A percentile compares a stretch with the other conserved stretches of the same genome.
Evolutionary conservation across 345 rosid species (phyloP).

Genomic region (Camelina hispida): DNA sequence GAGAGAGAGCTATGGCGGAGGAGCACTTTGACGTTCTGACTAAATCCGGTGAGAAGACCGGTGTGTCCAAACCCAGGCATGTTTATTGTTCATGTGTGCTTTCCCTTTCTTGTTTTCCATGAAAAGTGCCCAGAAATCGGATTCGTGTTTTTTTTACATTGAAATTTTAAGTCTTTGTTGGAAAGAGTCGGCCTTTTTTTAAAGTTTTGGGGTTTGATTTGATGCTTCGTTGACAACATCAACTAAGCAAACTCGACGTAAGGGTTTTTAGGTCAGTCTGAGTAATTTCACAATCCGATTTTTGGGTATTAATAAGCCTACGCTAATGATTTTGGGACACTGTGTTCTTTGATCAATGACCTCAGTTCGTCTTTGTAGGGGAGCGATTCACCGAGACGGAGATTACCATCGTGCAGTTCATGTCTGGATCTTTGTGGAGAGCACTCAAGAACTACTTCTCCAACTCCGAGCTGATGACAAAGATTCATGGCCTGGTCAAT

Average conservation of each 20-base stretch:
- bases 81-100: neutral
- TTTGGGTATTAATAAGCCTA: neutral
- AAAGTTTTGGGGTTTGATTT: neutral
- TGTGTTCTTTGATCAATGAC: conserved; percentile 6
- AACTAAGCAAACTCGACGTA: conserved; percentile 16
- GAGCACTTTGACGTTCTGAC: conserved; percentile 80
- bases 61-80: conserved; percentile 79
- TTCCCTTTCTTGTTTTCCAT: conserved; percentile 19
- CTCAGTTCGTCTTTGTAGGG: conserved; percentile 41
- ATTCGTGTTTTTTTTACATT: conserved; percentile 4
- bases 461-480: conserved; percentile 79
- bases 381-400: conserved; percentile 82
- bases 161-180: conserved; percentile 8
- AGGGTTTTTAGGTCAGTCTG: neutral
- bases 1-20: conserved; percentile 42
- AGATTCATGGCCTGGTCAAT: conserved; percentile 87
- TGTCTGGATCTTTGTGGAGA: conserved; percentile 86
- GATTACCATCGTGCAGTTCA: conserved; percentile 93
- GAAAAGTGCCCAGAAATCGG: conserved; percentile 2
- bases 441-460: conserved; percentile 74
- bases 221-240: conserved; percentile 35
- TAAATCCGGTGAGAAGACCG: conserved; percentile 66
- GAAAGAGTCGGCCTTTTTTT: neutral
- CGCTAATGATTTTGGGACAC: neutral
- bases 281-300: neutral